Evolutionary conservation across 1,139 yeast species (phyloP).

Genomic region (Blastobotrys apis): DNA sequence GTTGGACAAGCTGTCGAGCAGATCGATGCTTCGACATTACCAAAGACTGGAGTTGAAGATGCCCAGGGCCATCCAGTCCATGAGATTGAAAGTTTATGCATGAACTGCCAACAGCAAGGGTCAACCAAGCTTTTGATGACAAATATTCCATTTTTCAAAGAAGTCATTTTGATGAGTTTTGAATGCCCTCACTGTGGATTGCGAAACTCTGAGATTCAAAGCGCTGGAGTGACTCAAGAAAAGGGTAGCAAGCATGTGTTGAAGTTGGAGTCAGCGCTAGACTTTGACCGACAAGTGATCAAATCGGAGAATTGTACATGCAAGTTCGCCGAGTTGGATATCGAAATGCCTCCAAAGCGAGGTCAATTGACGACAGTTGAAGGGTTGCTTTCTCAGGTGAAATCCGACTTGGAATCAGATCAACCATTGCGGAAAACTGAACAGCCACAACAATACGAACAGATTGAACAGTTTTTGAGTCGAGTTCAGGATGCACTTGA

Average conservation of each 20-base stretch:
- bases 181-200: slow-evolving; percentile 93
- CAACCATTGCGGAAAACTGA: slow-evolving; percentile 70
- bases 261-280: slow-evolving; percentile 64
- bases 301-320: slow-evolving; percentile 87
- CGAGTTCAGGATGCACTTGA: slow-evolving; percentile 56
- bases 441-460: slow-evolving; percentile 63
- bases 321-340: slow-evolving; percentile 75
- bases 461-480: slow-evolving; percentile 64
- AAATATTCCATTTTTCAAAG: slow-evolving; percentile 85
- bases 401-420: slow-evolving; percentile 73
- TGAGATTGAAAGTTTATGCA: slow-evolving; percentile 90
- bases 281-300: slow-evolving; percentile 85
- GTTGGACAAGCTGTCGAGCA: slow-evolving; percentile 30
- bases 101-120: slow-evolving; percentile 91
- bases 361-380: slow-evolving; percentile 93
- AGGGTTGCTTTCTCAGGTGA: slow-evolving; percentile 79
- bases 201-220: slow-evolving; percentile 88
- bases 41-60: slow-evolving; percentile 49
- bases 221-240: slow-evolving; percentile 77
- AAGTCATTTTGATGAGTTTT: slow-evolving; percentile 90
- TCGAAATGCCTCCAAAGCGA: slow-evolving; percentile 92
- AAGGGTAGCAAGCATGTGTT: slow-evolving; percentile 76
- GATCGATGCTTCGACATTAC: slow-evolving; percentile 23
- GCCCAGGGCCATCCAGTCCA: slow-evolving; percentile 96
- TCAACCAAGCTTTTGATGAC: slow-evolving; percentile 79